Percentiles rank a stretch among this genome's conserved stretches.
phyloP scores from a whole-genome alignment of 1,139 yeast genomes.

The Debaryomyces robertsiae region DNA sequence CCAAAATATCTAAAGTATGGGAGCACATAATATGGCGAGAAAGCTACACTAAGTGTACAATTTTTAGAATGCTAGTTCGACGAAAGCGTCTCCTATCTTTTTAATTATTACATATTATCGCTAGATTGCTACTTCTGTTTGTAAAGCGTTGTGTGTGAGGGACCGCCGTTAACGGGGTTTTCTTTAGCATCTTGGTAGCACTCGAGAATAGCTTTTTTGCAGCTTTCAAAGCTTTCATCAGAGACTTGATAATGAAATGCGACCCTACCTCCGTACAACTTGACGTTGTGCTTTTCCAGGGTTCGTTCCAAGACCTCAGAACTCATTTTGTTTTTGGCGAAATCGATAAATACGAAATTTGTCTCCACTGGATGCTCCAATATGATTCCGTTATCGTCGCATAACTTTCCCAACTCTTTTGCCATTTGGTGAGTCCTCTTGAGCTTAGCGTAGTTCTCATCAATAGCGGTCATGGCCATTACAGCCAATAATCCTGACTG shows the following conservation, averaged over 20 bases:
- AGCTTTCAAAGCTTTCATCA: constrained; percentile 31
- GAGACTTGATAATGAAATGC: constrained; percentile 45
- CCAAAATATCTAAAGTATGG: no score
- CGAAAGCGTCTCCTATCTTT: no score
- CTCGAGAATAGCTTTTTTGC: constrained; percentile 34
- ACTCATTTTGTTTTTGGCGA: constrained; percentile 34
- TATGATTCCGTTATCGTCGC: constrained; percentile 32
- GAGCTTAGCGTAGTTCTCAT: constrained; percentile 39
- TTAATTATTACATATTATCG: no score
- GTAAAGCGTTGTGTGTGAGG: constrained; percentile 1
- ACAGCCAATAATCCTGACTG: constrained; percentile 46
- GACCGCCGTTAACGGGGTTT: constrained; percentile 1
- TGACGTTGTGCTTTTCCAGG: constrained; percentile 31
- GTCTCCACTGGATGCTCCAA: constrained; percentile 45
- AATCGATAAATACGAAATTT: constrained; percentile 46
- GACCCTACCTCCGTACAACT: constrained; percentile 33
- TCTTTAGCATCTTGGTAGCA: constrained; percentile 18
- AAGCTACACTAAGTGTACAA: no score
- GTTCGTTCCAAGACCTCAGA: constrained; percentile 28
- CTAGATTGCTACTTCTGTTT: not conserved
- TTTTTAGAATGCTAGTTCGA: no score
- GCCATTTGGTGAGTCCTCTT: constrained; percentile 59
- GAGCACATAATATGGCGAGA: no score
- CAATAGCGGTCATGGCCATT: constrained; percentile 47
- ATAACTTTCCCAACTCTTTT: constrained; percentile 49